Base-by-base conservation (phyloP, 352 stramenopile species). In the Globisporangium camurandrum region DNA sequence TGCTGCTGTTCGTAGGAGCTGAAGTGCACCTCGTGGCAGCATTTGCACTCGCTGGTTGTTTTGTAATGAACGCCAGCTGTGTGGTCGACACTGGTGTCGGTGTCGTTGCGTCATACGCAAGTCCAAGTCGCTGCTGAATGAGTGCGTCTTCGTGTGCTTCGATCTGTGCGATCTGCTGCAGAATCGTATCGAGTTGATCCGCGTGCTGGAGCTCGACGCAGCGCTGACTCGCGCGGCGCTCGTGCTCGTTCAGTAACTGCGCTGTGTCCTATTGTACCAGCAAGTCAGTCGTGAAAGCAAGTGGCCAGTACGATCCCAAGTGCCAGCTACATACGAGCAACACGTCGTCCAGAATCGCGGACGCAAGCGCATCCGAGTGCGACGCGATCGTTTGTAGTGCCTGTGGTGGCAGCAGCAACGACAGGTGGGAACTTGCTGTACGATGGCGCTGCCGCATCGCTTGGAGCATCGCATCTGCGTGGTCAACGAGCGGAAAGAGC, bases 311-410 rank as follows among this genome's bases (percentile, higher is more conserved):
- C 38, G 20, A 7, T 36, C 26, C 6, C 20, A 16, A 17, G 36
- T 24, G 36, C 14, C 16, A 17, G n/a, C 1, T 44, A 49, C 62
- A 48, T 59, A 88, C 76, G 44, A 85, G 55, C 14, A 87, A 56
- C 0, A 88, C 51, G 22, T 88, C 76, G 39, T 88, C 74, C 45
- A 88, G 54, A 43, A 88, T 74, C 4, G 71, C 61, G 12, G 66
- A 64, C 4, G 74, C 69, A 2, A 88, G 62, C 45, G 69, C 43
- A 10, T 84, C 74, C 5, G 69, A 85, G 41, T 86, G 65, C 20
- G 66, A 42, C 3, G 66, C 64, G 27, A 86, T 71, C 4, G 55
- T 45, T 30, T 59, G 44, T n/a, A 88, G 43, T 2, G 81, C 62
- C 1, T 53, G 39, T 17, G 60, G 50, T 31, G 61, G 57, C 0